Base-by-base conservation (phyloP, 345 rosid genomes). In the Brassica napus region DNA sequence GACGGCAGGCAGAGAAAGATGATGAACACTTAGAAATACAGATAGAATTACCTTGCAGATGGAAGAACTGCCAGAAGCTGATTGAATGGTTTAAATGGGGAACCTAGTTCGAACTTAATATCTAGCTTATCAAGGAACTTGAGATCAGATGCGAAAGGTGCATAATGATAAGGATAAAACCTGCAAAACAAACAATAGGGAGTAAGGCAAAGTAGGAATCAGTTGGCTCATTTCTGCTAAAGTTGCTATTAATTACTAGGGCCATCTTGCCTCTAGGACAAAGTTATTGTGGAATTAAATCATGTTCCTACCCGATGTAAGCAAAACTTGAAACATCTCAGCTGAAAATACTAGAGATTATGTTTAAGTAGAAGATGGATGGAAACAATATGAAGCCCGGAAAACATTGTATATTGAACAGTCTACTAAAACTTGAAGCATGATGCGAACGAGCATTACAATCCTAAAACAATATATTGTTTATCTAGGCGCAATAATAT, bases 111-210 rank as follows among this genome's bases (percentile, higher is more conserved):
- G 84, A 88, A 94, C 30, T 64, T 83, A 35, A 91, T 90, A 63
- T 93, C 67, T 85, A 95, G 79, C 83, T 87, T 77, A 70, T 77
- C 92, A 65, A 95, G 97, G 77, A 77, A 84, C 85, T 84, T 95
- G 63, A 95, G 87, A 88, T 95, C 99, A 77, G 98, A 93, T 68
- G 99, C 99, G 86, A 95, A 95, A 72, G 99, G 99, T 8, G 99
- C 99, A 84, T 93, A 93, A 75, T 95, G 97, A 76, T 92, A 95
- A 4, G 98, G 99, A 85, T 91, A 95, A 85, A 90, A 95, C 97
- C 97, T 89, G 87, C 69, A 65, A 75, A 85, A 86, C 12, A 66
- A 67, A 24, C 39, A 74, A 52, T 39, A 35, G 28, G 37, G 61
- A 74, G 47, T 70, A 42, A 32, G 23, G 28, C 8, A 69, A 80